Percentiles rank a stretch among this genome's conserved stretches.
These are phyloP conservation scores for Fusarium lateritium DNA, from an alignment of 2,329 filamentous ascomycete genomes.

Conservation along the genomic window DNA sequence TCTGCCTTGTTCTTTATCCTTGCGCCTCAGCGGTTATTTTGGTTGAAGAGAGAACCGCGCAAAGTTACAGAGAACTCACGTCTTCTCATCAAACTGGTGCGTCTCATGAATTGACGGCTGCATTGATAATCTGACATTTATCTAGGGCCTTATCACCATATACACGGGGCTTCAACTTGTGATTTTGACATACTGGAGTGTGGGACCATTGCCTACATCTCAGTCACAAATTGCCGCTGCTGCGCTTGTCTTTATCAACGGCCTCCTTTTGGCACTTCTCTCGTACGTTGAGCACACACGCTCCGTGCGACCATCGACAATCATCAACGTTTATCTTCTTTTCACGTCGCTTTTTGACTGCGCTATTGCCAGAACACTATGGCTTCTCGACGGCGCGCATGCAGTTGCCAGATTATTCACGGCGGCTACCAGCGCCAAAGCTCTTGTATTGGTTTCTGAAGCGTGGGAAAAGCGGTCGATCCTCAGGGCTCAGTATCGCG, in stretches of 20 bases:
- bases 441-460: conserved; percentile 13
- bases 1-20: conserved; percentile 23
- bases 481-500: conserved; percentile 15
- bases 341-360: conserved; percentile 21
- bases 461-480: conserved; percentile 30
- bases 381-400: conserved; percentile 10
- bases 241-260: conserved; percentile 25
- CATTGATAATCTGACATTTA: neutral
- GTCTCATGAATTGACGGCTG: too few relatives aligned
- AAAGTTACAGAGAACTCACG: conserved; percentile 18
- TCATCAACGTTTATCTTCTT: conserved; percentile 28
- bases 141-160: conserved; percentile 7
- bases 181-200: conserved; percentile 10
- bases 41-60: conserved; percentile 11
- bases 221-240: conserved; percentile 18
- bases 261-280: conserved; percentile 11
- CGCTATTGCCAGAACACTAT: conserved; percentile 12
- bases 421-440: conserved; percentile 11
- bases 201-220: conserved; percentile 3
- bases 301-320: conserved; percentile 25
- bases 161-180: conserved; percentile 18
- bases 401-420: conserved; percentile 13
- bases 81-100: conserved; percentile 13
- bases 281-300: conserved; percentile 30
- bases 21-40: conserved; percentile 7